Base-by-base conservation (phyloP, 148 eudicot species). In the Rhododendron ovatum region DNA sequence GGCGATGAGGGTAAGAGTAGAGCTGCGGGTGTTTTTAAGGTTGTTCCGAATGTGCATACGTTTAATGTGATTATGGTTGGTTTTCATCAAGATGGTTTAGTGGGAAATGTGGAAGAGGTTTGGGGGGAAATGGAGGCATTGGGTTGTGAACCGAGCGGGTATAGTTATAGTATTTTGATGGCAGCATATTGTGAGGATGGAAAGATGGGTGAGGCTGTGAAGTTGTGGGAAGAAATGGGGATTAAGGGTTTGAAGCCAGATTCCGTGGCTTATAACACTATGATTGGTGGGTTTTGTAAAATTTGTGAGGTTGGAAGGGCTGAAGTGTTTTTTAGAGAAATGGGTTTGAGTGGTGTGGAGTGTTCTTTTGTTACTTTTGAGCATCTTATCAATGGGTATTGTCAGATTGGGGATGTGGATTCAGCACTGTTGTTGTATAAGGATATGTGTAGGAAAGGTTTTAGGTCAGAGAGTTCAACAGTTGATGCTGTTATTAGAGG, bases 231-330 rank as follows among this genome's bases (percentile, higher is more conserved):
- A 26, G 98, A 92, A 81, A 85, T 96, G 90, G 87, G 69, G 37
- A 76, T 18, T 11, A 88, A 93, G 85, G 92, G 90, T 20, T 57
- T 94, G 87, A 75, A 83, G 75, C 90, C 76, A 24, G 96, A 92
- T 91, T 81, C 86, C 39, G 92, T 90, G 86, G 90, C 92, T 63
- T 96, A 94, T 84, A 92, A 95, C 85, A 92, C 92, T 26, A 83
- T 96, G 85, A 92, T 96, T 87, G 97, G 91, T 71, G 98, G 96
- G 71, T 95, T 92, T 90, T 94, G 98, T 91, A 78, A 85, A 61
- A 65, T 75, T 65, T 96, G 97, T 22, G 53, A 90, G 81, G 83
- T 94, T 76, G 89, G 59, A 12, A 91, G 80, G 84, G 99, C 91
- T 0, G 97, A 96, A 87, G 95, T 91, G 88, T 73, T 94, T 12